Conservation (phyloP, 2,329 filamentous ascomycete genomes). For the Aspergillus transmontanensis region DNA sequence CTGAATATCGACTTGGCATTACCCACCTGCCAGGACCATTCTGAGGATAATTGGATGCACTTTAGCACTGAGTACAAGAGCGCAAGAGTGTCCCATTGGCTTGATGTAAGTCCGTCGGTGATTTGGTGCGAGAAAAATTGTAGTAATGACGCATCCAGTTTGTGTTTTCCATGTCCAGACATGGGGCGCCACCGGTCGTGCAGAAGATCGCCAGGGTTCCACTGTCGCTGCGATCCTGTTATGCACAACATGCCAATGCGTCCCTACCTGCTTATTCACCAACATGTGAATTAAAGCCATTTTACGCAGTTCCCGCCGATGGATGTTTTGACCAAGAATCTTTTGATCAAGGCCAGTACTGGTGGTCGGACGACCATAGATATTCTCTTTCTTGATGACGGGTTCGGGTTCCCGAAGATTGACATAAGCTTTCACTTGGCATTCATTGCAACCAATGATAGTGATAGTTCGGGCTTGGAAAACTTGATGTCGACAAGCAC, state of each 20-base stretch:
- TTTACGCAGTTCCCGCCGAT: background rate
- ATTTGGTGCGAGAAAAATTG: background rate
- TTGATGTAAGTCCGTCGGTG: constrained; percentile 15
- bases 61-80: constrained; percentile 18
- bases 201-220: constrained; percentile 11
- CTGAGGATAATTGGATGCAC: constrained; percentile 12
- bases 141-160: constrained; percentile 10
- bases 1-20: constrained; percentile 14
- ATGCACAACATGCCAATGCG: constrained; percentile 15
- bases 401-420: background rate
- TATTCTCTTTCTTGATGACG: background rate
- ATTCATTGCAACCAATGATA: background rate
- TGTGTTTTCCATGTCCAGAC: constrained; percentile 9
- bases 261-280: constrained; percentile 14
- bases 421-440: background rate
- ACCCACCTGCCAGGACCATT: constrained; percentile 15
- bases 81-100: constrained; percentile 15
- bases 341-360: background rate
- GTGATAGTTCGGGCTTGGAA: background rate
- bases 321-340: background rate
- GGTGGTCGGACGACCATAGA: background rate
- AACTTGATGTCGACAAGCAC: background rate
- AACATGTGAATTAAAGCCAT: background rate
- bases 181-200: constrained; percentile 4
- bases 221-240: constrained; percentile 18